These are phyloP conservation scores for Boletus rubropictus DNA, from an alignment of 768 basidiomycete species.

Conservation along the genomic window DNA sequence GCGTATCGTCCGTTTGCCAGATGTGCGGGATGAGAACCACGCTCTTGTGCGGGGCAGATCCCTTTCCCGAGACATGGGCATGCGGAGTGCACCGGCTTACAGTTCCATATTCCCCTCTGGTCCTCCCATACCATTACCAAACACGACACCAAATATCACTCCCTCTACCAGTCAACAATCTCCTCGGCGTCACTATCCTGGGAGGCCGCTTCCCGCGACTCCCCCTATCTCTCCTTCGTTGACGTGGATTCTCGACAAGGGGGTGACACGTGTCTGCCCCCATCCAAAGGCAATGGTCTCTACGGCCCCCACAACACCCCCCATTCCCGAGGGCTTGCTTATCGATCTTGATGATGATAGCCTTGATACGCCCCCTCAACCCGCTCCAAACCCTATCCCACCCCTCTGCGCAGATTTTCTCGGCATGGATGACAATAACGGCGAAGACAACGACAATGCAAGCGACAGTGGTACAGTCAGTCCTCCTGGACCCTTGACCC, in stretches of 20 bases:
- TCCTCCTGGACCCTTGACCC: slow-evolving; percentile 29
- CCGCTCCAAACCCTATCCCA: slow-evolving; percentile 3
- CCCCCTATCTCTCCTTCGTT: slow-evolving; percentile 30
- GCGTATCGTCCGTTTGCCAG: slow-evolving; percentile 27
- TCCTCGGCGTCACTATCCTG: slow-evolving; percentile 30
- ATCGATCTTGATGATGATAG: slow-evolving; percentile 50
- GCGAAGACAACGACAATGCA: slow-evolving; percentile 20
- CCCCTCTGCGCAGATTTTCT: slow-evolving; percentile 24
- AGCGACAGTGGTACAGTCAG: slow-evolving; percentile 31
- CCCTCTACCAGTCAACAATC: slow-evolving; percentile 22
- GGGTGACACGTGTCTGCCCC: slow-evolving; percentile 5
- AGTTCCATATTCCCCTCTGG: slow-evolving; percentile 31
- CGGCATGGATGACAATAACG: slow-evolving; percentile 18
- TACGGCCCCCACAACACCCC: slow-evolving; percentile 26
- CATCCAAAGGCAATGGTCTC: slow-evolving; percentile 19
- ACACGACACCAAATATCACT: slow-evolving; percentile 22
- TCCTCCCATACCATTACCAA: slow-evolving; percentile 25
- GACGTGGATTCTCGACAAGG: slow-evolving; percentile 33
- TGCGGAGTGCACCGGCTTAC: slow-evolving; percentile 32
- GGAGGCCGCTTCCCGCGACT: slow-evolving; percentile 30
- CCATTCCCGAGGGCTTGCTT: slow-evolving; percentile 45
- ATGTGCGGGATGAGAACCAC: slow-evolving; percentile 25
- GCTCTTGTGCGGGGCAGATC: slow-evolving; percentile 29
- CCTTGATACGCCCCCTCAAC: slow-evolving; percentile 19
- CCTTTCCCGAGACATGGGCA: slow-evolving; percentile 27